Evolutionary conservation across 169 alveolate species (phyloP).

Genomic region (Eimeria mitis): DNA sequence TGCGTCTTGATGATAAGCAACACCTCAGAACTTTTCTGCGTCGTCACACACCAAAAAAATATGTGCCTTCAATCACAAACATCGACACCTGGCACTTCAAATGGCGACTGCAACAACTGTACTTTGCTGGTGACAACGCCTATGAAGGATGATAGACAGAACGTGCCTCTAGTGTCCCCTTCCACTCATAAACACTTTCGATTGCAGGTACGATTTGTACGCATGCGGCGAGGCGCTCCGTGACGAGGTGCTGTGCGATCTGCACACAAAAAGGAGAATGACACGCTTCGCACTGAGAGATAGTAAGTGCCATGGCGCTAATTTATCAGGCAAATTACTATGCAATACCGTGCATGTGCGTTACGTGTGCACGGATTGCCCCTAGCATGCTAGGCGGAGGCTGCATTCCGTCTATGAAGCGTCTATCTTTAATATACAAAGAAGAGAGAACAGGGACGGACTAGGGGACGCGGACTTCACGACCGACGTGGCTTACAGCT

Average conservation of each 20-base stretch:
- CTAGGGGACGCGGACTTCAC: not conserved
- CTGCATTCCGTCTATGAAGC: not conserved
- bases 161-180: conserved; percentile 77
- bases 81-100: not conserved
- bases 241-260: conserved; percentile 77
- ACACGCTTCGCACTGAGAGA: not conserved
- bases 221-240: conserved; percentile 78
- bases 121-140: not conserved
- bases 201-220: conserved; percentile 81
- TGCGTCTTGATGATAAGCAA: conserved; percentile 79
- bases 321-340: not conserved
- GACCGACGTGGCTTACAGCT: conserved; percentile 5
- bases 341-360: not conserved
- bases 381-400: not conserved
- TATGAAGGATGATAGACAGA: not conserved
- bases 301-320: not conserved
- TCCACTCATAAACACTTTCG: conserved; percentile 79
- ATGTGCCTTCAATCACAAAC: not conserved
- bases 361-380: not conserved
- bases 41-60: not conserved
- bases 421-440: not conserved
- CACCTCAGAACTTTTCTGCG: conserved; percentile 70
- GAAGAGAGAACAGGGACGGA: not conserved
- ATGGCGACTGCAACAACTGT: not conserved
- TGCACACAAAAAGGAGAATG: not conserved